Conservation (phyloP, 225 moss, liverwort and hornwort species). For the Straminergon stramineum region DNA sequence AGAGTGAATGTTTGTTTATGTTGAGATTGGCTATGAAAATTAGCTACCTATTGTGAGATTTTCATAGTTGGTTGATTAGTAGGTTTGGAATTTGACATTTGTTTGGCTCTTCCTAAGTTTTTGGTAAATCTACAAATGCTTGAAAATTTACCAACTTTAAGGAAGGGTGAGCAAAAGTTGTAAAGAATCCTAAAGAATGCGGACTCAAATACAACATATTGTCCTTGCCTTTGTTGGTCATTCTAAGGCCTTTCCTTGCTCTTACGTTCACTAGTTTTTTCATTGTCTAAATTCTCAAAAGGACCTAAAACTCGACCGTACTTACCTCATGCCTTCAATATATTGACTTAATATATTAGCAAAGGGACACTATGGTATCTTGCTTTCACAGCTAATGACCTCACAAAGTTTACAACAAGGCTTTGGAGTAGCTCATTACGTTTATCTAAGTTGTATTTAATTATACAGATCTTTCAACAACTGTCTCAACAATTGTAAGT, state of each 20-base stretch:
- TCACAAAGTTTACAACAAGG: not conserved
- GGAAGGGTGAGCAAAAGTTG: not conserved
- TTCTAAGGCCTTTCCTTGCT: not conserved
- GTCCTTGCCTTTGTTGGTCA: not conserved
- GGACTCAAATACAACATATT: not conserved
- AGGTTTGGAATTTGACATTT: not conserved
- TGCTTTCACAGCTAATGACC: not conserved
- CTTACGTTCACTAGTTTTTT: not conserved
- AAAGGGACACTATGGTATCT: fast-evolving
- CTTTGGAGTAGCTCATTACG: not conserved
- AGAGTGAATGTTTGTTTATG: not conserved
- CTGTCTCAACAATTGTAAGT: not conserved
- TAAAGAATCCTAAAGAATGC: not conserved
- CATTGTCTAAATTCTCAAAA: not conserved
- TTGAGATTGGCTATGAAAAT: not conserved
- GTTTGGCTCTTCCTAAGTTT: not conserved
- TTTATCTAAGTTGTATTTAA: not conserved
- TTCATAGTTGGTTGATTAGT: not conserved
- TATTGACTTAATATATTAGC: not conserved
- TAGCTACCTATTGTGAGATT: not conserved
- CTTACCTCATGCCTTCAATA: not conserved
- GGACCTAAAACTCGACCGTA: fast-evolving
- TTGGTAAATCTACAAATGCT: not conserved
- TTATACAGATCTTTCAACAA: not conserved
- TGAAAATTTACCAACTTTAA: not conserved